A percentile compares a stretch with the other conserved stretches of the same genome.
Conservation (phyloP, 495 filamentous ascomycete genomes). For the Neohortaea acidophila region DNA sequence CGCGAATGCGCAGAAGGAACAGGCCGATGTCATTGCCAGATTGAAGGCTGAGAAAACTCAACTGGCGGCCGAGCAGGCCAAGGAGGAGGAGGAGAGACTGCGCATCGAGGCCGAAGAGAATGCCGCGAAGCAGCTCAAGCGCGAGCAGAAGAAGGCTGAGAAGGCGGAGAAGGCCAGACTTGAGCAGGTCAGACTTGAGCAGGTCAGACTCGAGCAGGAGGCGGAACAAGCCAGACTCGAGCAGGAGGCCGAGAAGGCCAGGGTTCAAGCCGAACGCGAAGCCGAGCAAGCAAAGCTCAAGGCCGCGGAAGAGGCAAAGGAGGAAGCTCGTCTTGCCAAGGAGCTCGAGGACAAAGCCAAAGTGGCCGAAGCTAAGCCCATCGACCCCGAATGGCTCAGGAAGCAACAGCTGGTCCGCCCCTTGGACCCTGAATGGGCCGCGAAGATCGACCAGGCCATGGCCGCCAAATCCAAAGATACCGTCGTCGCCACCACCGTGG, state of each 20-base stretch:
- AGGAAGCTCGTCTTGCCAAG: background rate
- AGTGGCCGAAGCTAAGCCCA: background rate
- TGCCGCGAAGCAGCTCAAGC: slow-evolving; percentile 2
- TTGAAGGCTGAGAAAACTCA: too few species aligned
- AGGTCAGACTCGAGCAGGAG: too few species aligned
- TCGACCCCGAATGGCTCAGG: background rate
- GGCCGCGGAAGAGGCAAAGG: background rate
- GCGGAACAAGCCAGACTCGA: too few species aligned
- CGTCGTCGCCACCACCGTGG: slow-evolving; percentile 32
- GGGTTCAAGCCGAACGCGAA: background rate
- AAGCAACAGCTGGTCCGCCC: slow-evolving; percentile 28
- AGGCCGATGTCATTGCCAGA: too few species aligned
- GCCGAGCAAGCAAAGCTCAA: background rate
- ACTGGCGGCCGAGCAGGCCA: too few species aligned
- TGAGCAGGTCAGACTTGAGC: background rate
- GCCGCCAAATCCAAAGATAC: slow-evolving; percentile 11
- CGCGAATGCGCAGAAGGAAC: too few species aligned
- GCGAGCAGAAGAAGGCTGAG: slow-evolving; percentile 8
- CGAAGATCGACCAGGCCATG: slow-evolving; percentile 27
- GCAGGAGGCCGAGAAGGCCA: background rate
- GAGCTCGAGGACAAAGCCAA: background rate
- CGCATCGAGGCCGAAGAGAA: slow-evolving; percentile 10
- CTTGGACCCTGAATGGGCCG: slow-evolving; percentile 33
- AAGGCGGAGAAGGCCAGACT: slow-evolving; percentile 4
- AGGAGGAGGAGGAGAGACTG: background rate